phyloP scores from a whole-genome alignment of 2,329 filamentous ascomycete genomes.

The Diplodia corticola region DNA sequence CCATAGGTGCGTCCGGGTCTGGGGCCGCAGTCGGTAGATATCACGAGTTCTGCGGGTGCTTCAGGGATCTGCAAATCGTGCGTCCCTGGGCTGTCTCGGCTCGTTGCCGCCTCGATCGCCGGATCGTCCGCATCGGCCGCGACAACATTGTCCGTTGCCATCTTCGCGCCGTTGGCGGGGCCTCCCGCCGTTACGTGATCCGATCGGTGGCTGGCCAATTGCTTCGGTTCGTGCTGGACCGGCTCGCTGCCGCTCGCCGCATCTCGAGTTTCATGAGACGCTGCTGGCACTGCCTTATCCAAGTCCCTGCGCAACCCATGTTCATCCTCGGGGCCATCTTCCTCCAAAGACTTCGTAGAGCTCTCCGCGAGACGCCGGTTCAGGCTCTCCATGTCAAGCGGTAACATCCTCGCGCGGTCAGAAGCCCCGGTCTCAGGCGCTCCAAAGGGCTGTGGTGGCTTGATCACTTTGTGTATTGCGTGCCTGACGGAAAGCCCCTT shows the following conservation, averaged over 20 bases:
- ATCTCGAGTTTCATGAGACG: not conserved
- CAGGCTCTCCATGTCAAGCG: not conserved
- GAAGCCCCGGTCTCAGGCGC: not conserved
- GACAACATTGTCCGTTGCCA: not conserved
- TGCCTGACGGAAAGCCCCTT: constrained; percentile 3
- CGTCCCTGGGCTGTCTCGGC: not conserved
- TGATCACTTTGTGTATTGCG: not conserved
- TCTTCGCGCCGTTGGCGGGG: not conserved
- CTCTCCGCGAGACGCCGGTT: not conserved
- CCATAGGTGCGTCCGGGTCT: not conserved
- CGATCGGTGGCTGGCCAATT: not conserved
- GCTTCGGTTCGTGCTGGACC: not conserved
- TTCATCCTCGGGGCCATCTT: not conserved
- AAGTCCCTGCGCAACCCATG: not conserved
- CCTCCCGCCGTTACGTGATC: not conserved
- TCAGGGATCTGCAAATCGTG: not conserved
- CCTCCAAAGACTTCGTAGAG: not conserved
- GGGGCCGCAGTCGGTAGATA: not conserved
- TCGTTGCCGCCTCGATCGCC: not conserved
- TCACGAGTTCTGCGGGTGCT: not conserved
- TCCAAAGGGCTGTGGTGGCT: not conserved
- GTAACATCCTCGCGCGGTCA: not conserved
- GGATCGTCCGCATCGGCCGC: not conserved
- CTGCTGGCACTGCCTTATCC: not conserved
- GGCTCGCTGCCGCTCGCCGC: not conserved